These are phyloP conservation scores for Ilyonectria robusta DNA, from an alignment of 2,329 filamentous ascomycete species.

Conservation along the genomic window DNA sequence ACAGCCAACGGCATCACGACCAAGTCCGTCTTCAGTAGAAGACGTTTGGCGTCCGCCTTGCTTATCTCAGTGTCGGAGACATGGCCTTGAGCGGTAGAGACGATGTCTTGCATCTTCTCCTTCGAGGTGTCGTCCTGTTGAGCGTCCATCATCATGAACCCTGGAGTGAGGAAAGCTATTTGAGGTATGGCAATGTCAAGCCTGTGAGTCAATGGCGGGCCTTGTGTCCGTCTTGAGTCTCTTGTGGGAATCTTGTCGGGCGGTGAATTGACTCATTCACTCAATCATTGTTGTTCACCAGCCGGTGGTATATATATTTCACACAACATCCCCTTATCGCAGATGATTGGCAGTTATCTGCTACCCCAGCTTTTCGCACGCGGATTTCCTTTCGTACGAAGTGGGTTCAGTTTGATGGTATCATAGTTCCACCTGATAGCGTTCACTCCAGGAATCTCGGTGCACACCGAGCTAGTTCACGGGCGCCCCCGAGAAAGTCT, in stretches of 20 bases:
- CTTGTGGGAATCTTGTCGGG: not conserved
- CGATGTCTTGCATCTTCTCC: not conserved
- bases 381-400: constrained; percentile 1
- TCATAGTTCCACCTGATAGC: constrained; percentile 18
- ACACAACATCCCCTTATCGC: not conserved
- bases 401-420: constrained; percentile 4
- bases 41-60: constrained; percentile 26
- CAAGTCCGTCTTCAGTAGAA: constrained; percentile 34
- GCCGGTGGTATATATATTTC: not conserved
- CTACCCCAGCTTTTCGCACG: constrained; percentile 4
- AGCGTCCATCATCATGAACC: not conserved
- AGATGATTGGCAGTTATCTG: not conserved
- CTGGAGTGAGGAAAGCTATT: not conserved
- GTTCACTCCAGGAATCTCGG: constrained; percentile 9
- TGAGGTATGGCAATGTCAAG: not conserved
- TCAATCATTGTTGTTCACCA: not conserved
- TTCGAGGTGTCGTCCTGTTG: not conserved
- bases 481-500: constrained; percentile 14
- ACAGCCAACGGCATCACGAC: constrained; percentile 35
- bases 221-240: not conserved
- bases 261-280: not conserved
- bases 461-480: constrained; percentile 4
- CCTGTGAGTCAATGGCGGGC: not conserved
- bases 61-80: constrained; percentile 7
- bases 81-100: not conserved